These are phyloP conservation scores for Pythium aquatile DNA, from an alignment of 352 stramenopile species.

Conservation along the genomic window DNA sequence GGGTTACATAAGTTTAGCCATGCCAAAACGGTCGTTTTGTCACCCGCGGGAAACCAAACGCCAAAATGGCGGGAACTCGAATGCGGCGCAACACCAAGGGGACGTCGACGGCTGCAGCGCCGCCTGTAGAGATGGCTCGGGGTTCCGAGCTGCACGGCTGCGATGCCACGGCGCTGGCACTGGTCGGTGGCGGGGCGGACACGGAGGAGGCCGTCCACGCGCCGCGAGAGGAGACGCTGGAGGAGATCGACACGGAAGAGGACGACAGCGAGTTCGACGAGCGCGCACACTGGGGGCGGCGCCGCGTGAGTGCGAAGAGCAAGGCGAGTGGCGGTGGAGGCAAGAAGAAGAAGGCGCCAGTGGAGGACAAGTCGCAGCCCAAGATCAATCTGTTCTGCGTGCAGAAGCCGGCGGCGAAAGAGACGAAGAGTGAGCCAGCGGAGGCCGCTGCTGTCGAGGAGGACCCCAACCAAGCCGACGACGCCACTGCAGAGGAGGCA, in stretches of 20 bases:
- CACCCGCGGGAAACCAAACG: not conserved
- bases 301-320: slow-evolving; percentile 38
- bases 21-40: slow-evolving; percentile 4
- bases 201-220: not conserved
- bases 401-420: not conserved
- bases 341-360: slow-evolving; percentile 24
- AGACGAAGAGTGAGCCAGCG: not conserved
- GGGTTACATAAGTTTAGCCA: not conserved
- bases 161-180: slow-evolving; percentile 21
- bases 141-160: slow-evolving; percentile 1
- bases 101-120: not conserved
- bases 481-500: not conserved
- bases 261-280: slow-evolving; percentile 78
- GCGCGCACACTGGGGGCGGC: slow-evolving; percentile 53
- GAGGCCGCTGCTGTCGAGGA: not conserved
- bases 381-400: slow-evolving; percentile 70
- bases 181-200: slow-evolving; percentile 28
- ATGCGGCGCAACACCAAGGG: slow-evolving; percentile 5
- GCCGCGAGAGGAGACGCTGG: slow-evolving; percentile 13
- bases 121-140: not conserved
- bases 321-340: slow-evolving; percentile 2
- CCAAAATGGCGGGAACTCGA: slow-evolving; percentile 10
- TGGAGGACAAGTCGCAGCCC: slow-evolving; percentile 46
- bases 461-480: not conserved
- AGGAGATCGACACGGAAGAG: slow-evolving; percentile 72